Conservation (phyloP, 1,284 basidiomycete genomes). For the Microstroma glucosiphilum region DNA sequence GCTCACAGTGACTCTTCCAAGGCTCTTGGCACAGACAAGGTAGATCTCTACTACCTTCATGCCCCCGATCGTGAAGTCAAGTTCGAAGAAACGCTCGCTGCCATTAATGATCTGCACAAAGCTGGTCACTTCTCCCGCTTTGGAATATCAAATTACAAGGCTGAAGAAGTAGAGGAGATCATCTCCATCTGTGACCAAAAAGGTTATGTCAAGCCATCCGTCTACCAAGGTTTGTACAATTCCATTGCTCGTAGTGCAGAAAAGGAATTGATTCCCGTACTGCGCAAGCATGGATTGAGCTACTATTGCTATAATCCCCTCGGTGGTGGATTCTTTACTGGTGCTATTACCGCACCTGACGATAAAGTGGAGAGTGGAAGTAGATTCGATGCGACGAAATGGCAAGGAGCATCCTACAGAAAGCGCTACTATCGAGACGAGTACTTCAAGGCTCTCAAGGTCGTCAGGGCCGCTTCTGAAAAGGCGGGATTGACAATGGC, state of each 20-base stretch:
- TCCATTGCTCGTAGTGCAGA: constrained; percentile 26
- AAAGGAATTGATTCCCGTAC: constrained; percentile 24
- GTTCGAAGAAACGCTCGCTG: constrained; percentile 56
- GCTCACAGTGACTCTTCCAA: constrained; percentile 42
- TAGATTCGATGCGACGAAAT: constrained; percentile 27
- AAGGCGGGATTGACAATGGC: constrained; percentile 20
- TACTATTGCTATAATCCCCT: constrained; percentile 52
- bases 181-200: constrained; percentile 59
- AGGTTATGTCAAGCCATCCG: constrained; percentile 61
- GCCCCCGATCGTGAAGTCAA: constrained; percentile 57
- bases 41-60: constrained; percentile 60
- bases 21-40: constrained; percentile 47
- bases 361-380: constrained; percentile 19
- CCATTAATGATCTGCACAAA: constrained; percentile 57
- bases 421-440: constrained; percentile 31
- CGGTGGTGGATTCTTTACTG: constrained; percentile 35
- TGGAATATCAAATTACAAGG: constrained; percentile 58
- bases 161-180: constrained; percentile 63
- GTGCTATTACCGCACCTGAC: constrained; percentile 10
- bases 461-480: constrained; percentile 26
- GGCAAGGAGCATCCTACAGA: constrained; percentile 30
- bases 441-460: constrained; percentile 46
- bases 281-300: constrained; percentile 58
- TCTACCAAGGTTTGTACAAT: constrained; percentile 60
- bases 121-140: constrained; percentile 57